Evolutionary conservation across 441 rosid species (phyloP), one percentile per base, ranked within the genome.

Genomic region (Omphalea diandra): DNA sequence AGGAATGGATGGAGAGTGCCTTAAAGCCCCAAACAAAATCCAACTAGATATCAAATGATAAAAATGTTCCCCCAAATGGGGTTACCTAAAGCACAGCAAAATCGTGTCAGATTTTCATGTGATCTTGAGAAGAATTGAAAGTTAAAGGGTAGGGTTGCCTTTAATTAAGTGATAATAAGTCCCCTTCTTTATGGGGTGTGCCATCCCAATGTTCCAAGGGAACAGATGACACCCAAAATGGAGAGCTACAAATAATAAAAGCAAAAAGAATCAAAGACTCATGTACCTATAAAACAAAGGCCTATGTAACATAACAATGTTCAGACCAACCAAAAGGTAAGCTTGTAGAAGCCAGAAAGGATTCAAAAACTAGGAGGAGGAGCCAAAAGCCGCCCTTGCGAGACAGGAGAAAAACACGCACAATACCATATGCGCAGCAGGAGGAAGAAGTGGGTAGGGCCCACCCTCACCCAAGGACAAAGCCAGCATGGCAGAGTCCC

Each of bases 1-100:
- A n/a, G 20, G 41, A 18, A 43, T 3, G 9, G 29, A 20, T n/a
- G n/a, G n/a, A n/a, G n/a, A n/a, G 69, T 18, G 50, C n/a, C 72
- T 59, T 52, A 58, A 76, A 44, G n/a, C 22, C 38, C 54, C n/a
- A n/a, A 64, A 36, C 68, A 72, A 76, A 72, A 75, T 70, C 86
- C 76, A 69, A 60, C 54, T 70, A 70, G 72, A 76, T 72, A 50
- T 75, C 43, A 59, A 65, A n/a, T n/a, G 41, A 62, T 49, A n/a
- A 55, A 44, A 27, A 24, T 36, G 11, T 54, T 47, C 10, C 14
- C 35, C 33, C 18, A 11, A 38, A 60, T 58, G 24, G 60, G n/a
- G 68, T 38, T 56, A 24, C 65, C 40, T 71, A 71, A 65, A 70
- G 73, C 65, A 58, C 71, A 75, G 69, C 80, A 67, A 73, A 68